Conservation (phyloP, 129 eudicot genomes). For the Pittosporum tobira region DNA sequence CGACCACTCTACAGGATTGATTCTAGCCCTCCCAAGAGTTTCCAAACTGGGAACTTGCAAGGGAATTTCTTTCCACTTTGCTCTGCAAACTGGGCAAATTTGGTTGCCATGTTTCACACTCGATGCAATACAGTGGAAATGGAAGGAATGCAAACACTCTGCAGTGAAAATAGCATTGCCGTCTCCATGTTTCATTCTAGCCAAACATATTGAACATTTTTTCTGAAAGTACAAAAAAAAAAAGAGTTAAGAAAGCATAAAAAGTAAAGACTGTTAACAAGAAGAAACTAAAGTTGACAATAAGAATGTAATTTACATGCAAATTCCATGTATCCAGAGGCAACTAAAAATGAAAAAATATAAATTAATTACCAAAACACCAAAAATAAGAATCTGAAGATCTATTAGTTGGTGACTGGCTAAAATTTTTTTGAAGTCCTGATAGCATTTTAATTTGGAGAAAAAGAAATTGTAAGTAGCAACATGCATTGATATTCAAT, state of each 20-base stretch:
- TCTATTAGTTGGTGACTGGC: too few species aligned
- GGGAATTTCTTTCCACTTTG: slow-evolving; percentile 80
- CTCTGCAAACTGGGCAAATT: slow-evolving; percentile 75
- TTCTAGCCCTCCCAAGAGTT: slow-evolving; percentile 43
- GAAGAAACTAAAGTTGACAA: background rate
- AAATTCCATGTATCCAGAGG: too few species aligned
- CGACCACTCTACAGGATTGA: slow-evolving; percentile 42
- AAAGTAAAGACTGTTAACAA: background rate
- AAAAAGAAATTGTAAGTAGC: too few species aligned
- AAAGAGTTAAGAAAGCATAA: background rate
- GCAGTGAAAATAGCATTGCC: slow-evolving; percentile 94
- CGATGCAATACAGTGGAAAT: slow-evolving; percentile 78
- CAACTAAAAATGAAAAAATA: too few species aligned
- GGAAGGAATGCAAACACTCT: slow-evolving; percentile 90
- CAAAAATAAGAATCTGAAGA: too few species aligned
- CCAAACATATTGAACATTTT: slow-evolving; percentile 78
- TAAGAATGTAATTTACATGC: too few species aligned
- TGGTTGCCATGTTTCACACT: slow-evolving; percentile 77
- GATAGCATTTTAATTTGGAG: too few species aligned
- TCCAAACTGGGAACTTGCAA: slow-evolving; percentile 43
- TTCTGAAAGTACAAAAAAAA: slow-evolving; percentile 12
- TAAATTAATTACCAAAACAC: too few species aligned
- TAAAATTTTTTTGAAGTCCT: too few species aligned
- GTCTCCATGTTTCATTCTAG: slow-evolving; percentile 65
- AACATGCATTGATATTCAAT: too few species aligned